Evolutionary conservation across 441 rosid species (phyloP), one percentile per base, ranked within the genome.

Genomic region (Aleurites moluccanus): DNA sequence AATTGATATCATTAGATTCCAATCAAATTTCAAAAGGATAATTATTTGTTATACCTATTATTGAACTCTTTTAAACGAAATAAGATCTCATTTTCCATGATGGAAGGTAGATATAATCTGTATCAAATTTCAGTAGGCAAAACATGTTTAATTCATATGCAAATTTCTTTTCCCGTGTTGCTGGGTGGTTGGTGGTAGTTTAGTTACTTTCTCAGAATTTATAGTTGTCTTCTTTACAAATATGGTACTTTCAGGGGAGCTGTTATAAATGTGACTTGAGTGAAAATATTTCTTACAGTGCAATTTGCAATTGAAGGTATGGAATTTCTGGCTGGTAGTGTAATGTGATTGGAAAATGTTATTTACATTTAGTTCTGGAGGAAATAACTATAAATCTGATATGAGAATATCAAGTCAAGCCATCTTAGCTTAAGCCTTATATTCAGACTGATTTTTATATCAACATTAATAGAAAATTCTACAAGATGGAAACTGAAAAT

Each of bases 21-120:
- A 38, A 21, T 53, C 49, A 53, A 57, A 55, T 35, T 69, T 69
- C 72, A 35, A 52, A n/a, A 47, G 57, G 70, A 67, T 9, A 28
- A 45, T 27, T 25, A 18, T 13, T 14, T 13, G 1, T 55, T 35
- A 30, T 20, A 35, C 42, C 57, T 50, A 47, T 61, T 72, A 14
- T 11, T n/a, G 18, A 49, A 47, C 14, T 33, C 30, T 62, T n/a
- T n/a, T 13, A 45, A 25, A 47, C 28, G 71, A 47, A n/a, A 50
- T 30, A 67, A 27, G 13, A 28, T 49, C 7, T 1, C 15, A 14
- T 50, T 3, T 49, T 67, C 23, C 50, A 15, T 38, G 16, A 2
- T 14, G n/a, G 56, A 67, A 49, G 71, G 44, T 52, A 16, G 38
- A 21, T 38, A 67, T 30, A 50, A 18, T 30, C 3, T 27, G 33